Conservation (phyloP, 352 stramenopile species). For the Stramenopiles sp. region DNA sequence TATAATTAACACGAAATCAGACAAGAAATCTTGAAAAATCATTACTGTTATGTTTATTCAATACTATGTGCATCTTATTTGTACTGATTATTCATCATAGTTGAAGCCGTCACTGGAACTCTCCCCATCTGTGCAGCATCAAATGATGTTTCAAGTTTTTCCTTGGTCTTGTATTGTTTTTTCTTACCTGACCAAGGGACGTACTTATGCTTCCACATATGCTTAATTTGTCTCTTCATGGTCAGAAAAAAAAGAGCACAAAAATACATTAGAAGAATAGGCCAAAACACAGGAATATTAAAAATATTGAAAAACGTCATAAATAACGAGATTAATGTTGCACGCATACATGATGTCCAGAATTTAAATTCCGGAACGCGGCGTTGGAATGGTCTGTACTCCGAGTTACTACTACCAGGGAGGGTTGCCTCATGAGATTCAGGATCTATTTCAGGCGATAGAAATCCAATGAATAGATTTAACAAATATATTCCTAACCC, state of each 20-base stretch:
- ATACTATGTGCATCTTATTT: too few species aligned
- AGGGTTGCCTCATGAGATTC: constrained; percentile 40
- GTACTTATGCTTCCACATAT: too few species aligned
- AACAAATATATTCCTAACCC: constrained; percentile 90
- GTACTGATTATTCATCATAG: too few species aligned
- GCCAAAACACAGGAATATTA: constrained; percentile 94
- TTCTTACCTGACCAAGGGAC: too few species aligned
- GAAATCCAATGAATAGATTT: constrained; percentile 96
- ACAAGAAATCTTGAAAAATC: too few species aligned
- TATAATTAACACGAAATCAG: too few species aligned
- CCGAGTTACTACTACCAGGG: constrained; percentile 23
- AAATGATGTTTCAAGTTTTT: too few species aligned
- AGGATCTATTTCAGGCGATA: constrained; percentile 60
- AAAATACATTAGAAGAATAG: constrained; percentile 95
- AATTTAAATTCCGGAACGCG: constrained; percentile 95
- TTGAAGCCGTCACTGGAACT: too few species aligned
- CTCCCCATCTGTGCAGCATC: too few species aligned
- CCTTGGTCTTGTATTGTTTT: too few species aligned
- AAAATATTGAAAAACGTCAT: constrained; percentile 95
- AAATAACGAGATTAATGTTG: constrained; percentile 44
- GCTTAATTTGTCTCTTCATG: constrained; percentile 94
- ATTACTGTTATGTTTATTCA: too few species aligned
- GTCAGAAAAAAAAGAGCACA: constrained; percentile 88
- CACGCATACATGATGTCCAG: constrained; percentile 37
- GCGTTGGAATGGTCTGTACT: constrained; percentile 53